Base-by-base conservation (phyloP, 768 basidiomycete genomes). In the Gymnopilus junonius region DNA sequence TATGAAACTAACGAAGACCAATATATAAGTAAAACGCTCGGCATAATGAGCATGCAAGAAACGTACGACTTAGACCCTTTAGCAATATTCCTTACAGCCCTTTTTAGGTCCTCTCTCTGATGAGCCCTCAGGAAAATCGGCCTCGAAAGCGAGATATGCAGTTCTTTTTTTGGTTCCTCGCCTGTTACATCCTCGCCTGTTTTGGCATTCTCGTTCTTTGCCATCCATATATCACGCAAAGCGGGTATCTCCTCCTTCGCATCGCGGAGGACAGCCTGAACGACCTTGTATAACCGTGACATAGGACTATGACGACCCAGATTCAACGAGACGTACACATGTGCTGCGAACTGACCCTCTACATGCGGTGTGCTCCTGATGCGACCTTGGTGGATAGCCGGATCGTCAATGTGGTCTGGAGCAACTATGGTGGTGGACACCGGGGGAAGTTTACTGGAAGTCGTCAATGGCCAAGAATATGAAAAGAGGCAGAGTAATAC, bases 101-200 rank as follows among this genome's bases (percentile, higher is more conserved):
- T 79, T 66, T 87, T 90, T 40, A 97, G 77, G 3, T 88, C 88
- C 34, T 92, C 87, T 61, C 88, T 79, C 74, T 97, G 95, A 71
- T 51, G 88, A 2, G 89, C 83, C n/a, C 92, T 86, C 29, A 97
- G 76, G 69, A 86, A 94, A 31, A 92, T 83, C 8, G 95, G 94
- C 4, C 93, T 85, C 0, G 94, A 51, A 51, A 99, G 79, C 1
- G 95, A 97, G 42, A 99, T 79, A 69, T 97, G 96, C 34, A 97
- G 80, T 65, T 90, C 87, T 11, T 17, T 29, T 20, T 51, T 32
- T 2, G 15, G 48, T n/a, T 51, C 48, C 17, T 51, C 48, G 17
- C 17, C 29, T 15, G 2, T 3, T 27, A 5, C 29, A 3, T 2
- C 12, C 29, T 20, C 29, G 8, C n/a, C 31, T 8, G 48, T 3